Percentiles rank a stretch among this genome's conserved stretches.
Conservation (phyloP, 208 protist genomes). For the Acanthamoeba lenticulata region DNA sequence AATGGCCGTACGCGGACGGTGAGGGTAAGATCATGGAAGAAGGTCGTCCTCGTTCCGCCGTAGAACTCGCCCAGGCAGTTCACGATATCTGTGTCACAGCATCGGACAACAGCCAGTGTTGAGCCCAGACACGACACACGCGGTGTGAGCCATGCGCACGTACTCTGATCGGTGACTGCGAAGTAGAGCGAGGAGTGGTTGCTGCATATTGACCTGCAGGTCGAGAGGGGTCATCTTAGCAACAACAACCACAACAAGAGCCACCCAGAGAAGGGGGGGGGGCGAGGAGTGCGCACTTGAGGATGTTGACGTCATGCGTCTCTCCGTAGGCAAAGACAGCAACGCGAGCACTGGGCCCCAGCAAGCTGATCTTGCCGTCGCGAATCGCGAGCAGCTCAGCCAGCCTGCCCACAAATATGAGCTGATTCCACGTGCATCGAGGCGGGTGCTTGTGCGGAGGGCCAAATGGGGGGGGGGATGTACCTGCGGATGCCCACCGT, state of each 20-base stretch:
- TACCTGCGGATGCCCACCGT: neutral
- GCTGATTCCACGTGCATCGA: neutral
- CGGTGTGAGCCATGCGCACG: neutral
- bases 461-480: neutral
- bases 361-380: neutral
- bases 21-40: neutral
- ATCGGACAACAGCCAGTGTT: neutral
- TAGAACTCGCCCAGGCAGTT: neutral
- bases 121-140: neutral
- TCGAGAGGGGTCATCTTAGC: neutral
- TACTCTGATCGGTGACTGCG: conserved; percentile 1
- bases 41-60: neutral
- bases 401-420: neutral
- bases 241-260: neutral
- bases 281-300: neutral
- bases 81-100: neutral
- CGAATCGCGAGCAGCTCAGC: neutral
- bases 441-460: neutral
- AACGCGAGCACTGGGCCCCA: neutral
- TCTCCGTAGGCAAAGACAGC: conserved; percentile 17
- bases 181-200: conserved; percentile 27
- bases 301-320: neutral
- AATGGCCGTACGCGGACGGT: neutral
- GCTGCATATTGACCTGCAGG: neutral
- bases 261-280: neutral